A percentile compares a stretch with the other conserved stretches of the same genome.
Conservation (phyloP, 306 rosid genomes). For the Castanospermum australe region DNA sequence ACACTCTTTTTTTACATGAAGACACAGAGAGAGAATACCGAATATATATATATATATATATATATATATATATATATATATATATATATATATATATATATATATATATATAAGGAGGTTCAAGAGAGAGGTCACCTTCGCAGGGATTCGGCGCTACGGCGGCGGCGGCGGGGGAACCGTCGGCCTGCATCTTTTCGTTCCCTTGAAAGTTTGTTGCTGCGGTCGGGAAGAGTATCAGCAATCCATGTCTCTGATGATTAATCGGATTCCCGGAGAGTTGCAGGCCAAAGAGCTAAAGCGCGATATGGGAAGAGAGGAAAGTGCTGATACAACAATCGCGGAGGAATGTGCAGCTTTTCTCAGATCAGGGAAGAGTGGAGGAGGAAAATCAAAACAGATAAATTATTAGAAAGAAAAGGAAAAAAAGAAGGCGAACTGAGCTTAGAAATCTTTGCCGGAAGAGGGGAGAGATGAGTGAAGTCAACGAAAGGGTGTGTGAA, state of each 20-base stretch:
- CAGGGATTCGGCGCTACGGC: constrained; percentile 37
- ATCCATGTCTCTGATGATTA: background rate
- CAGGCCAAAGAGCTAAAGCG: background rate
- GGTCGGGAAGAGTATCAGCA: background rate
- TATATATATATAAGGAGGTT: too few relatives aligned
- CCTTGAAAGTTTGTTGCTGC: background rate
- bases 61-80: too few relatives aligned
- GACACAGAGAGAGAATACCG: background rate
- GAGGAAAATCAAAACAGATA: too few relatives aligned
- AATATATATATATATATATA: too few relatives aligned
- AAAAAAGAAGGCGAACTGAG: background rate
- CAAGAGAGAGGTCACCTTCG: constrained; percentile 48
- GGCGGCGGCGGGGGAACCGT: constrained; percentile 37
- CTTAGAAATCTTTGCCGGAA: background rate
- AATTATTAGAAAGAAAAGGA: too few relatives aligned
- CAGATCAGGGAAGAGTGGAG: constrained; percentile 39
- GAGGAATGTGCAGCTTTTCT: constrained; percentile 9
- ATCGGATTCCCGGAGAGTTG: background rate
- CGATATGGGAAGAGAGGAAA: too few relatives aligned
- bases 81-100: too few relatives aligned
- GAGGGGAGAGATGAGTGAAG: background rate
- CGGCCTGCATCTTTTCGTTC: constrained; percentile 57
- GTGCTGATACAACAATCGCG: too few relatives aligned
- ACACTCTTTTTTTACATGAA: background rate
- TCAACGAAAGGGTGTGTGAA: background rate